A percentile compares a stretch with the other conserved stretches of the same genome.
phyloP scores from a whole-genome alignment of 2,329 filamentous ascomycete species.

The Madurella mycetomatis region DNA sequence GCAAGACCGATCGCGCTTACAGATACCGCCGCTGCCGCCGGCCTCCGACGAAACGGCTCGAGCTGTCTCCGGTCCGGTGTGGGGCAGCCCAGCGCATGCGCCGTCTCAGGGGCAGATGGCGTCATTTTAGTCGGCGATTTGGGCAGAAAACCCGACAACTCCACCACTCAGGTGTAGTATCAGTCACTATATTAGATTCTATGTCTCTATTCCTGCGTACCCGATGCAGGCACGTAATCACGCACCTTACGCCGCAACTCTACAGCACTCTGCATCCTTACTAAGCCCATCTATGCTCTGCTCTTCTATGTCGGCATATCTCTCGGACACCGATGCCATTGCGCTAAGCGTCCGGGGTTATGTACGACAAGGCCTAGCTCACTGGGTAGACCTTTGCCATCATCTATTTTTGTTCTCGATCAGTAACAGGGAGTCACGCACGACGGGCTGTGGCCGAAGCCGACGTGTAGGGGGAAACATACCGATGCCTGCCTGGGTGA shows the following conservation, averaged over 20 bases:
- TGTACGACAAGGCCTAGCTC: slow-evolving; percentile 17
- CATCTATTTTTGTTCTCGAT: slow-evolving; percentile 24
- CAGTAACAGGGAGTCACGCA: neutral
- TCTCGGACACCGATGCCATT: neutral
- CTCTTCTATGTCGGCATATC: neutral
- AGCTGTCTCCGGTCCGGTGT: slow-evolving; percentile 13
- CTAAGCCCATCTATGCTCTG: neutral
- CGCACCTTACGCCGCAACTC: neutral
- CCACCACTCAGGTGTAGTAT: no score
- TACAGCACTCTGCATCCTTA: neutral
- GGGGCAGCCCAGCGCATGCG: neutral
- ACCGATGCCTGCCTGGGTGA: slow-evolving; percentile 80
- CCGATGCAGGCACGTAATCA: neutral
- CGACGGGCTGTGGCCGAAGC: no score
- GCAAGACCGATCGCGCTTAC: slow-evolving; percentile 3
- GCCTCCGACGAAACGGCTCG: neutral
- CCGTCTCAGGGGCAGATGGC: slow-evolving; percentile 15
- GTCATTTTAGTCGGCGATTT: slow-evolving; percentile 20
- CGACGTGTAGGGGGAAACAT: slow-evolving; percentile 34
- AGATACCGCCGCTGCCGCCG: slow-evolving; percentile 4
- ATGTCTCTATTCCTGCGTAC: neutral
- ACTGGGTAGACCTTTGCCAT: slow-evolving; percentile 37
- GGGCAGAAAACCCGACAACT: neutral
- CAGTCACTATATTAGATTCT: no score
- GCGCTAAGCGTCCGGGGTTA: neutral